Evolutionary conservation across 148 eudicot genomes (phyloP), one percentile per base, ranked within the genome.

Genomic region (Silene uniflora): DNA sequence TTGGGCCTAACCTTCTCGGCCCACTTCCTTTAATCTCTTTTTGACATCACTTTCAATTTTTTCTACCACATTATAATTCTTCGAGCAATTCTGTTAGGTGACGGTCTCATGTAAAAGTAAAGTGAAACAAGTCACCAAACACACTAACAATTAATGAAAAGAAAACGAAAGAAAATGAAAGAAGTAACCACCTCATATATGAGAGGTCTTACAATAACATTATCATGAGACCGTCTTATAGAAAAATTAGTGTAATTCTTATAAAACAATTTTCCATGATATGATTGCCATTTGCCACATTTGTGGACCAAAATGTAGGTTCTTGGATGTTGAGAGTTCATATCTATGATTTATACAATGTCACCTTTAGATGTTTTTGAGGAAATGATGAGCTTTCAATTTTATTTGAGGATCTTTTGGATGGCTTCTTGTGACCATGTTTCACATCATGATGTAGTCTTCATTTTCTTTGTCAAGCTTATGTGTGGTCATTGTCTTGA

Each of bases 281-380:
- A 52, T 78, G 75, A 72, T 55, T 70, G 76, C 44, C 49, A 60
- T 25, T 55, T 70, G 76, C 44, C 49, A 60, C 44, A 71, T 64
- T 18, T 67, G 83, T 81, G 83, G 83, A 76, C 77, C 83, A 81
- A 65, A 80, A 14, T 67, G 17, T 62, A 56, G 52, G 68, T 81
- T 73, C 68, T 59, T 75, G 42, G 76, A 81, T 72, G 83, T 73
- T 72, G 77, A 76, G 77, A 66, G 69, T 72, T 58, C 76, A 72
- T 29, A 24, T 24, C 35, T 24, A 63, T 63, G 67, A 63, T 13
- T 25, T 21, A 58, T 23, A 63, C 63, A 49, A 17, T 13, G 17
- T 66, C 46, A 47, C 10, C 10, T 60, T 68, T 39, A 27, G 65
- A 65, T 29, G 42, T 35, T 19, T 16, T 39, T 11, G 24, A 42